phyloP scores from a whole-genome alignment of 2,329 filamentous ascomycete genomes.

The Gliomastix tumulicola region DNA sequence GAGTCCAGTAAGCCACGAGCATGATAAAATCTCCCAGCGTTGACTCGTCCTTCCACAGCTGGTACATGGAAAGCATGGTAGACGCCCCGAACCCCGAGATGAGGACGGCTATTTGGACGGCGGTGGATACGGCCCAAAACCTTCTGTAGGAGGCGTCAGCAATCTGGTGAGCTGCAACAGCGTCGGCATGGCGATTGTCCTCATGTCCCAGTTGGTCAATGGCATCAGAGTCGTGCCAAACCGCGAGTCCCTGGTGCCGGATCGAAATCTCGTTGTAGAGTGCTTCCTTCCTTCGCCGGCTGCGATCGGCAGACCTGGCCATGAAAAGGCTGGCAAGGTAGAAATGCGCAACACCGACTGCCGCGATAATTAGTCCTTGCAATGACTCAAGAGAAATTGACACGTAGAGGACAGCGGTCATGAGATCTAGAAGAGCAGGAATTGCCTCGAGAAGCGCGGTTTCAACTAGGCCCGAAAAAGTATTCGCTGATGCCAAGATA shows the following conservation, averaged over 20 bases:
- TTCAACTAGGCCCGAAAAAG: constrained; percentile 49
- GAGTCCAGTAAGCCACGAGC: constrained; percentile 67
- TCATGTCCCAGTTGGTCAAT: constrained; percentile 55
- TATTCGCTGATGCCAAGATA: constrained; percentile 46
- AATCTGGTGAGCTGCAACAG: constrained; percentile 29
- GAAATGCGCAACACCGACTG: constrained; percentile 49
- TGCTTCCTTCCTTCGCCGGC: not conserved
- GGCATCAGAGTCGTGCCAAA: constrained; percentile 52
- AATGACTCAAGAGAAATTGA: constrained; percentile 52
- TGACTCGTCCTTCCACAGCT: constrained; percentile 54
- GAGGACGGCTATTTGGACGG: too few species aligned
- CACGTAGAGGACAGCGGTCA: constrained; percentile 52
- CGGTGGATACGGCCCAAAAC: too few species aligned
- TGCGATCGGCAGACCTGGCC: constrained; percentile 28
- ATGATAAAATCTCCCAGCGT: constrained; percentile 64
- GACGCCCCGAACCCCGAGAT: not conserved
- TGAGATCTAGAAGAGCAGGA: constrained; percentile 54
- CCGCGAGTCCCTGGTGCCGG: constrained; percentile 47
- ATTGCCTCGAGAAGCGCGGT: constrained; percentile 50
- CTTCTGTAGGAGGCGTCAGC: too few species aligned
- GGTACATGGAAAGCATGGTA: constrained; percentile 57
- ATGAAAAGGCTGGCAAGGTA: constrained; percentile 45
- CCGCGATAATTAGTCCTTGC: constrained; percentile 55
- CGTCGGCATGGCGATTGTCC: constrained; percentile 43
- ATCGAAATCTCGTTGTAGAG: constrained; percentile 47